A percentile compares a stretch with the other conserved stretches of the same genome.
These are phyloP conservation scores for Myriosclerotinia scirpicola DNA, from an alignment of 2,329 filamentous ascomycete genomes.

Conservation along the genomic window DNA sequence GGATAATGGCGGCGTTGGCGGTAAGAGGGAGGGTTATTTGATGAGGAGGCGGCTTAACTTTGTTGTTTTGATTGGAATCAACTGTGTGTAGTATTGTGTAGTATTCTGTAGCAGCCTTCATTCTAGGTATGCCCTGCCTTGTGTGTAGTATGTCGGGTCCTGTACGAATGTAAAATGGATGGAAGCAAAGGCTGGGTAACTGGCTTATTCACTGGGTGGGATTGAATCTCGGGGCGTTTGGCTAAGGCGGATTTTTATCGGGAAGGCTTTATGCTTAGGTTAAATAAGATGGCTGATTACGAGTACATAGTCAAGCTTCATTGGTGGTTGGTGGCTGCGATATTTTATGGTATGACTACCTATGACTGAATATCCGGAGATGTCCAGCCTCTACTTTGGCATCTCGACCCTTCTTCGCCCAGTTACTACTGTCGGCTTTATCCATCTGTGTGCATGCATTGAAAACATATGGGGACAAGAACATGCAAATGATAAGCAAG, in stretches of 20 bases:
- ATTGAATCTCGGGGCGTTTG: conserved; percentile 13
- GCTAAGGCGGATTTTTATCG: conserved; percentile 17
- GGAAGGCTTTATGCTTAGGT: conserved; percentile 2
- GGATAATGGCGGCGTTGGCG: conserved; percentile 15
- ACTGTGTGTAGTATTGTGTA: background rate
- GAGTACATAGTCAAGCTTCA: conserved; percentile 5
- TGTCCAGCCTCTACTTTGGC: conserved; percentile 13
- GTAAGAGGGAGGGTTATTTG: conserved; percentile 2
- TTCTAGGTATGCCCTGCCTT: conserved; percentile 4
- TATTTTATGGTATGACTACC: background rate
- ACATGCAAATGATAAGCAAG: conserved; percentile 1
- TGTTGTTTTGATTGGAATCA: conserved; percentile 2
- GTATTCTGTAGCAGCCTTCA: background rate
- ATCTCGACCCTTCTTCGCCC: conserved; percentile 19
- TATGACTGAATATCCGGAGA: background rate
- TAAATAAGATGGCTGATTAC: background rate
- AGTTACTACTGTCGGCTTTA: conserved; percentile 7
- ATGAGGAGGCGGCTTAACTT: background rate
- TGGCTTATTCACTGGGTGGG: conserved; percentile 8
- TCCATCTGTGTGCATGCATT: conserved; percentile 12
- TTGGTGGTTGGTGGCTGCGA: background rate
- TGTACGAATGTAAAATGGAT: background rate
- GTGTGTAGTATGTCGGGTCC: conserved; percentile 1
- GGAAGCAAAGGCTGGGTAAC: background rate
- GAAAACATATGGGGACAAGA: background rate